phyloP scores from a whole-genome alignment of 768 basidiomycete species.

The Tephrocybe sp. region DNA sequence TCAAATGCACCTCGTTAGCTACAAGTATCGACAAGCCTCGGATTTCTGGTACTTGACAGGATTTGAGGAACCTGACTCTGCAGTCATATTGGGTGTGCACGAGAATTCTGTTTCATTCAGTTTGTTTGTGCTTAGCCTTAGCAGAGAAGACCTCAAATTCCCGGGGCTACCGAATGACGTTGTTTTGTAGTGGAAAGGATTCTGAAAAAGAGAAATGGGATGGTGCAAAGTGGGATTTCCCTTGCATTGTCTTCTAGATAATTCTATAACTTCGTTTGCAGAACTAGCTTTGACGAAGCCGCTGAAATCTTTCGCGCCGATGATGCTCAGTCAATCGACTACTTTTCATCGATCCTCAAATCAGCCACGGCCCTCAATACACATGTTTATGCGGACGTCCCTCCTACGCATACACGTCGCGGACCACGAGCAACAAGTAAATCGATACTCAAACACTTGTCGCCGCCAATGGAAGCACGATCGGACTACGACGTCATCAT shows the following conservation, averaged over 20 bases:
- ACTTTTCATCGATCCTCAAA: conserved; percentile 57
- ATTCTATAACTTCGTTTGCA: conserved; percentile 17
- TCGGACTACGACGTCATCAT: conserved; percentile 56
- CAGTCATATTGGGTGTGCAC: conserved; percentile 71
- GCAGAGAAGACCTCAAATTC: conserved; percentile 68
- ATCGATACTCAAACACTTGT: conserved; percentile 54
- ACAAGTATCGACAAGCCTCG: conserved; percentile 91
- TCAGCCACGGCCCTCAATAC: conserved; percentile 46
- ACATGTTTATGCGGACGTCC: conserved; percentile 52
- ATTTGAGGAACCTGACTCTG: conserved; percentile 91
- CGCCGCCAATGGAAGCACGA: conserved; percentile 24
- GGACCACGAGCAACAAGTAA: conserved; percentile 41
- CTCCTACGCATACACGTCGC: conserved; percentile 30
- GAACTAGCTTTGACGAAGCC: conserved; percentile 67
- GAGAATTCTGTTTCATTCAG: background rate
- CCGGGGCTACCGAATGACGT: conserved; percentile 81
- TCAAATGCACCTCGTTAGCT: conserved; percentile 44
- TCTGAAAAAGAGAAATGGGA: conserved; percentile 87
- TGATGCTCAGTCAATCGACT: conserved; percentile 55
- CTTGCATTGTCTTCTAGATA: background rate
- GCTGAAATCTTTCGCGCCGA: conserved; percentile 75
- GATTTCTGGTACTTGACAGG: conserved; percentile 97
- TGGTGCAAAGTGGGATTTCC: conserved; percentile 59
- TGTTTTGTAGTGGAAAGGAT: conserved; percentile 80
- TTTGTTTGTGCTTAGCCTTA: conserved; percentile 3